A percentile compares a stretch with the other conserved stretches of the same genome.
Evolutionary conservation across 805 yeast species (phyloP).

Genomic region (Kregervanrija delftensis): DNA sequence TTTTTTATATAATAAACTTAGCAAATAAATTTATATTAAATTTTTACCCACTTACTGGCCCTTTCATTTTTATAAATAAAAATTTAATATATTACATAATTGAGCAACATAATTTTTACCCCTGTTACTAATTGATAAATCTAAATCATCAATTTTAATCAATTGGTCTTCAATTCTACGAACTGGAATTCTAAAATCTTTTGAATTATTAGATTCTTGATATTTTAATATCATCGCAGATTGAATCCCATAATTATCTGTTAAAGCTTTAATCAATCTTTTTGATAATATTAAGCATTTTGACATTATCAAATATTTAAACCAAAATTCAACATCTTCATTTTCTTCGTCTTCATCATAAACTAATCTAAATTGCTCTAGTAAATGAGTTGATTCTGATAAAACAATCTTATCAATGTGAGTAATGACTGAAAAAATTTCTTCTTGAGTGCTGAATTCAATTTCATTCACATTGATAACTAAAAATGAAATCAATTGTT

Average conservation of each 20-base stretch:
- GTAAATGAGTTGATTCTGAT: conserved; percentile 32
- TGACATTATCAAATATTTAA: conserved; percentile 8
- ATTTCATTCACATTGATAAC: conserved; percentile 33
- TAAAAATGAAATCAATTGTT: conserved; percentile 28
- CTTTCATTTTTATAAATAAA: too few species aligned
- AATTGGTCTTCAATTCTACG: conserved; percentile 9
- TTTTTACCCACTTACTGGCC: conserved; percentile 4
- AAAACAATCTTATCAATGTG: conserved; percentile 38
- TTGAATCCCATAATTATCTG: conserved; percentile 15
- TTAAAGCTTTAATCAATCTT: conserved; percentile 10
- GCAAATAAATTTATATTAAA: not conserved
- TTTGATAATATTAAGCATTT: conserved; percentile 13
- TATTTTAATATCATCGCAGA: conserved; percentile 15
- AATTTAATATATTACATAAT: conserved; percentile 1
- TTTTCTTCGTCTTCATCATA: conserved; percentile 14
- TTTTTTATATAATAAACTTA: not conserved
- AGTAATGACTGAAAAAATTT: conserved; percentile 37
- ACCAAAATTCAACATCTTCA: conserved; percentile 6
- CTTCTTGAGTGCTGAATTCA: conserved; percentile 41
- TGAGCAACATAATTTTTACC: not conserved
- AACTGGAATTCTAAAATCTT: conserved; percentile 13
- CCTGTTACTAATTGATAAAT: conserved; percentile 1
- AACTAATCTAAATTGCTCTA: conserved; percentile 2
- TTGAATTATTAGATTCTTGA: conserved; percentile 14
- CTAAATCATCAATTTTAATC: conserved; percentile 2